phyloP scores from a whole-genome alignment of 2,329 filamentous ascomycete species.

The Achaetomium macrosporum region DNA sequence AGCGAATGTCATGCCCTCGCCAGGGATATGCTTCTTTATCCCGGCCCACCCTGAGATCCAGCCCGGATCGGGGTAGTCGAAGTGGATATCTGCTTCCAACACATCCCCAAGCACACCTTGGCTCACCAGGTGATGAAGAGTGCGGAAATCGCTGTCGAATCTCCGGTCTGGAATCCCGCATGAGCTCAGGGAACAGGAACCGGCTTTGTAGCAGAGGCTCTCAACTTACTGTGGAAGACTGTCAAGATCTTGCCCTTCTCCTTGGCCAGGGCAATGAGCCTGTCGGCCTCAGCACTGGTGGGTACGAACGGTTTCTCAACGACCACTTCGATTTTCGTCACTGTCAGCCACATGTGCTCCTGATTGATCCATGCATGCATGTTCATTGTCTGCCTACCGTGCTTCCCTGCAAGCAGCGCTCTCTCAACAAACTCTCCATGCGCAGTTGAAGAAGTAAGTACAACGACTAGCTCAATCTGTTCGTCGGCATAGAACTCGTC shows the following conservation, averaged over 20 bases:
- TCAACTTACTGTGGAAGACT: constrained; percentile 47
- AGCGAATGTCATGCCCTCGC: constrained; percentile 38
- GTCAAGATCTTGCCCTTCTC: constrained; percentile 42
- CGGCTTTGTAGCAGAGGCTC: neutral
- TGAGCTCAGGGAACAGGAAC: neutral
- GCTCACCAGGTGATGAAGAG: constrained; percentile 48
- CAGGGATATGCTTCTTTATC: constrained; percentile 31
- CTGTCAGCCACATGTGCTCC: too few species aligned
- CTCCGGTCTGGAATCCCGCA: constrained; percentile 31
- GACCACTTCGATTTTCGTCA: constrained; percentile 38
- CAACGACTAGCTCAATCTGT: constrained; percentile 54
- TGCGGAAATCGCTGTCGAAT: constrained; percentile 57
- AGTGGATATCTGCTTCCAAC: constrained; percentile 61
- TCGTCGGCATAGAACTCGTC: constrained; percentile 55
- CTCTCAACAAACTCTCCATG: constrained; percentile 51
- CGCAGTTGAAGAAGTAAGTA: constrained; percentile 49
- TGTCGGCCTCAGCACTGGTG: constrained; percentile 50
- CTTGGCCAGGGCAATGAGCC: constrained; percentile 45
- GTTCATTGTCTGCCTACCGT: constrained; percentile 35
- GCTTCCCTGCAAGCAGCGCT: constrained; percentile 54
- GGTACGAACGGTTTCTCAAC: constrained; percentile 63
- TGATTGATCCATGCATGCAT: too few species aligned
- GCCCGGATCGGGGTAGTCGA: constrained; percentile 46
- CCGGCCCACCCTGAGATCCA: constrained; percentile 33
- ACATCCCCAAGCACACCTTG: constrained; percentile 52